A percentile compares a stretch with the other conserved stretches of the same genome.
phyloP scores from a whole-genome alignment of 495 filamentous ascomycete species.

The Penicillium cosmopolitanum region DNA sequence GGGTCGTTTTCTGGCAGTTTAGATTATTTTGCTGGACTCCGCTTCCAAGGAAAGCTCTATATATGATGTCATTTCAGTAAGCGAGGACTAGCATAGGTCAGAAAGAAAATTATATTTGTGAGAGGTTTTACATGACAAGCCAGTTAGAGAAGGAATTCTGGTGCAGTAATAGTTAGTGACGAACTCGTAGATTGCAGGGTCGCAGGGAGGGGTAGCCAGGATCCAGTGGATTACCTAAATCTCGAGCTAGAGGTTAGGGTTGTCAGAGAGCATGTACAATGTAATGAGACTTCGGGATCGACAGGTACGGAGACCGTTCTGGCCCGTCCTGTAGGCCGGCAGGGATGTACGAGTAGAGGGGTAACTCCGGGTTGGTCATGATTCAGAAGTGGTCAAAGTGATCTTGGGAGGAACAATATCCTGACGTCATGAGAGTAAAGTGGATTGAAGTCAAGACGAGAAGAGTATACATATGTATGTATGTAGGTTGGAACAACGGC shows the following conservation, averaged over 20 bases:
- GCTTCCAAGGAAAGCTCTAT: slow-evolving; percentile 8
- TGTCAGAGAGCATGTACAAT: neutral
- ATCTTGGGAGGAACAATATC: neutral
- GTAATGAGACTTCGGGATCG: slow-evolving; percentile 6
- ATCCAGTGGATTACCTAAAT: slow-evolving; percentile 6
- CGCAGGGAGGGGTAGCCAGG: slow-evolving; percentile 6
- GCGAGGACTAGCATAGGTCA: neutral
- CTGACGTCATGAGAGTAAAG: neutral
- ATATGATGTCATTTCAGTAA: slow-evolving; percentile 12
- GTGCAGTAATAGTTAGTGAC: neutral
- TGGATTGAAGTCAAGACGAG: neutral
- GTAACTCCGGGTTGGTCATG: neutral
- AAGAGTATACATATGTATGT: no score
- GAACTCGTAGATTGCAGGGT: neutral
- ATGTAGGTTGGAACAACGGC: no score
- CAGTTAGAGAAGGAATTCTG: neutral
- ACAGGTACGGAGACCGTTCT: slow-evolving; percentile 13
- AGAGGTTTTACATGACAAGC: no score
- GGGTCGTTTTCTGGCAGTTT: neutral
- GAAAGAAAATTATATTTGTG: no score
- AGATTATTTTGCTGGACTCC: neutral
- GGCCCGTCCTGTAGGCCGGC: neutral
- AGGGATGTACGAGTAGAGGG: slow-evolving; percentile 12
- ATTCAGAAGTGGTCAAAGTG: neutral
- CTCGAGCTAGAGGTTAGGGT: slow-evolving; percentile 19